Evolutionary conservation across 805 yeast genomes (phyloP).

Genomic region (Kodamaea jinghongensis): DNA sequence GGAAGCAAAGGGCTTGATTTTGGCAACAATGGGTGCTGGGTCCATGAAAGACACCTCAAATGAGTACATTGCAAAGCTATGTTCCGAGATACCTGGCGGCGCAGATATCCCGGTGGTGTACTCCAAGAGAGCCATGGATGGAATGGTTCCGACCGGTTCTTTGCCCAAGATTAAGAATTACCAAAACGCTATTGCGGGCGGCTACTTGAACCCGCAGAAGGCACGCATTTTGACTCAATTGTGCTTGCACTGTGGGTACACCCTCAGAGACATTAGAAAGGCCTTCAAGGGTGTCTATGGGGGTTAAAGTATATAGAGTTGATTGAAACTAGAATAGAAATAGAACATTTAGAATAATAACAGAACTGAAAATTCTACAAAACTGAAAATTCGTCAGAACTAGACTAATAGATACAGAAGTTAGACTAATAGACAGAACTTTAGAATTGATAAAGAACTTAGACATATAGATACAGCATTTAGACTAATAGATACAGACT

Average conservation of each 20-base stretch:
- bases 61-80: constrained; percentile 35
- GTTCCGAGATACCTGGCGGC: constrained; percentile 12
- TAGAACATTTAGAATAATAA: not conserved
- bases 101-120: constrained; percentile 54
- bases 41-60: constrained; percentile 53
- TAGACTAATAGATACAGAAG: too few relatives aligned
- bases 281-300: constrained; percentile 50
- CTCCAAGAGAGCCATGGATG: constrained; percentile 68
- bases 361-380: not conserved
- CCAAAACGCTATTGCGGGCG: constrained; percentile 54
- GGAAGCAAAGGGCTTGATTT: constrained; percentile 52
- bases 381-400: too few relatives aligned
- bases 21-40: constrained; percentile 75
- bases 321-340: not conserved
- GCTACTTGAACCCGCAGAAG: constrained; percentile 65
- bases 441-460: too few relatives aligned
- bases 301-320: constrained; percentile 7
- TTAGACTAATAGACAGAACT: too few relatives aligned
- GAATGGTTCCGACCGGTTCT: constrained; percentile 60
- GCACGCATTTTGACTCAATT: constrained; percentile 57
- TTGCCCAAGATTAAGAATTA: constrained; percentile 26
- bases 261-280: constrained; percentile 37
- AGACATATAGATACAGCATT: too few relatives aligned
- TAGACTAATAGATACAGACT: too few relatives aligned
- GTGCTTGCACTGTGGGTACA: constrained; percentile 44